Conservation (phyloP, 2,329 filamentous ascomycete species). For the Hypomyces perniciosus region DNA sequence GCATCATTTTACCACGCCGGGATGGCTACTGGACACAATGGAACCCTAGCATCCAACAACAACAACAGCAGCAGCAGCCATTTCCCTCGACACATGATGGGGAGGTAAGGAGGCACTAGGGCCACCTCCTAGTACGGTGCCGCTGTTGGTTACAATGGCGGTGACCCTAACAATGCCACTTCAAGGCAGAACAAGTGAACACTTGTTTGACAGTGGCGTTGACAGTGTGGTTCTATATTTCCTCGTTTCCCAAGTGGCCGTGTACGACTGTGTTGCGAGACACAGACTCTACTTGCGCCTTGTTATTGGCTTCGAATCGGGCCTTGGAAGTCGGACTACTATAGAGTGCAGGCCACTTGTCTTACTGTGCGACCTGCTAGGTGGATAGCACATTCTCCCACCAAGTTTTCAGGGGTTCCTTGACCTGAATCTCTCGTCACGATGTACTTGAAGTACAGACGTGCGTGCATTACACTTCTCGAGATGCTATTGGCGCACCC, state of each 20-base stretch:
- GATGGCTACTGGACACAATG: slow-evolving; percentile 17
- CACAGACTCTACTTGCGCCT: background rate
- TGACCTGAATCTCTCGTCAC: too few species aligned
- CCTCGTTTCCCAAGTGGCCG: background rate
- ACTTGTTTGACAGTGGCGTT: slow-evolving; percentile 2
- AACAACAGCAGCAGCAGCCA: slow-evolving; percentile 21
- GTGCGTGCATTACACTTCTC: too few species aligned
- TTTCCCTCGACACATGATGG: slow-evolving; percentile 30
- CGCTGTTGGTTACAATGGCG: background rate
- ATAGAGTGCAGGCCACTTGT: background rate
- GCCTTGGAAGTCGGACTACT: background rate
- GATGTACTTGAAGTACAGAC: too few species aligned
- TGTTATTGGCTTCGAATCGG: background rate
- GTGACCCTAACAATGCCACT: background rate
- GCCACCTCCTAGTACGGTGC: background rate
- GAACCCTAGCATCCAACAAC: slow-evolving; percentile 14
- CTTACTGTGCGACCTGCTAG: background rate
- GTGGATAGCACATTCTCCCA: background rate
- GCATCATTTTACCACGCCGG: slow-evolving; percentile 18
- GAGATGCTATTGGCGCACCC: background rate
- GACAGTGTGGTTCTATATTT: background rate
- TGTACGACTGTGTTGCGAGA: slow-evolving; percentile 1
- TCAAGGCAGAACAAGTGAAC: background rate
- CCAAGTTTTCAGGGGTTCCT: background rate
- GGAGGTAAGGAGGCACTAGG: slow-evolving; percentile 18